Percentiles rank a stretch among this genome's conserved stretches.
Conservation (phyloP, 2,329 filamentous ascomycete genomes). For the Magnaporthiopsis incrustans region DNA sequence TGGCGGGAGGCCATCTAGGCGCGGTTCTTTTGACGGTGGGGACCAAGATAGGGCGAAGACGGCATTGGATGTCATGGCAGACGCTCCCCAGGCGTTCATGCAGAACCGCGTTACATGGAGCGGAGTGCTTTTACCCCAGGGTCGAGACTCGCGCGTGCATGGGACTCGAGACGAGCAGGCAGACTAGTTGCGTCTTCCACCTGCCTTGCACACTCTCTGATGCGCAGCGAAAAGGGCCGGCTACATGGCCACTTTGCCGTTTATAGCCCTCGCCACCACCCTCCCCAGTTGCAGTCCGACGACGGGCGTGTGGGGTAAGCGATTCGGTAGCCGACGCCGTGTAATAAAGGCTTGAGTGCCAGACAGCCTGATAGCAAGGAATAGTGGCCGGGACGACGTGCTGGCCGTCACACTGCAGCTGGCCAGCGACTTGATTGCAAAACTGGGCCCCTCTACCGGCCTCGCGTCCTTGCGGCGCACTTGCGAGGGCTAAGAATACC, state of each 20-base stretch:
- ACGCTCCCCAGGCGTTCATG: neutral
- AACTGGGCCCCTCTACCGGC: neutral
- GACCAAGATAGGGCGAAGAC: neutral
- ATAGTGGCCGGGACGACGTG: neutral
- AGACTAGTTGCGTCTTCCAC: neutral
- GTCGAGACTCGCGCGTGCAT: neutral
- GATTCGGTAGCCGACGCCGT: neutral
- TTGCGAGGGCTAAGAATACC: neutral
- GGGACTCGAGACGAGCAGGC: too few relatives aligned
- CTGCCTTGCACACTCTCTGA: neutral
- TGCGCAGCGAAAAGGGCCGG: neutral
- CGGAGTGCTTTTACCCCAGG: neutral
- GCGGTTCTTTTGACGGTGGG: neutral
- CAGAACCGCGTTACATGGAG: neutral
- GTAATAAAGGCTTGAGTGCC: neutral
- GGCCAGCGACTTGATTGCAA: neutral
- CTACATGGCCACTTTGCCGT: constrained; percentile 1
- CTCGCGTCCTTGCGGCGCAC: neutral
- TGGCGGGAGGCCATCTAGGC: neutral
- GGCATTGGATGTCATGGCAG: too few relatives aligned
- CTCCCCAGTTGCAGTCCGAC: neutral
- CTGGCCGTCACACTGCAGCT: neutral
- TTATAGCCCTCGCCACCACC: neutral
- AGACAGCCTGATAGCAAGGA: neutral
- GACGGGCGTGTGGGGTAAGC: neutral